These are phyloP conservation scores for Fistulifera solaris DNA, from an alignment of 108 stramenopile genomes.

Conservation along the genomic window DNA sequence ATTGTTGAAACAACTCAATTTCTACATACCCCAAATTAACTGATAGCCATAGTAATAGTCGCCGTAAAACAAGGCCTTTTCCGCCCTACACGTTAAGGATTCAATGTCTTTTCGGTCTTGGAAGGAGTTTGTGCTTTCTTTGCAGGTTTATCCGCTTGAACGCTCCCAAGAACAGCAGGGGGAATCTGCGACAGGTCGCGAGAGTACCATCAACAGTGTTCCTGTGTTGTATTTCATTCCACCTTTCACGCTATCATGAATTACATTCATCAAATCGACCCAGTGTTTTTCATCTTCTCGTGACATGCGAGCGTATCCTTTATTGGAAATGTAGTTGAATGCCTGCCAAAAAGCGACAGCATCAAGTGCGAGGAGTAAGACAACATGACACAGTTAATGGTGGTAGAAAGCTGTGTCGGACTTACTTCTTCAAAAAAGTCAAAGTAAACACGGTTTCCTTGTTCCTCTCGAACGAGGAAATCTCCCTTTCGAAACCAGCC, in stretches of 20 bases:
- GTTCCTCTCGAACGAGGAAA: slow-evolving; percentile 82
- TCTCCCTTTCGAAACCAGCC: slow-evolving; percentile 86
- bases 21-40: too few species aligned
- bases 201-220: slow-evolving; percentile 80
- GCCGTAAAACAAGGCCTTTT: too few species aligned
- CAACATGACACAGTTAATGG: neutral
- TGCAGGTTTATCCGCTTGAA: slow-evolving; percentile 16
- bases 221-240: slow-evolving; percentile 89
- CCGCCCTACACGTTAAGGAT: slow-evolving; percentile 18
- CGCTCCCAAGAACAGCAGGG: slow-evolving; percentile 3
- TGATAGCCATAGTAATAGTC: too few species aligned
- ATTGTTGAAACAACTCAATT: too few species aligned
- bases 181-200: slow-evolving; percentile 40
- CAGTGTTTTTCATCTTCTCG: slow-evolving; percentile 77
- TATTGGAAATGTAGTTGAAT: slow-evolving; percentile 87
- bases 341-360: slow-evolving; percentile 28
- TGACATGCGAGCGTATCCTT: slow-evolving; percentile 80
- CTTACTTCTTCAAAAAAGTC: slow-evolving; percentile 79
- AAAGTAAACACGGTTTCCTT: slow-evolving; percentile 82
- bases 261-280: slow-evolving; percentile 81
- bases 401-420: neutral
- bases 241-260: slow-evolving; percentile 75
- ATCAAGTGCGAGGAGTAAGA: neutral
- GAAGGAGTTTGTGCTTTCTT: slow-evolving; percentile 21
- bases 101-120: slow-evolving; percentile 27